Evolutionary conservation across 2,329 filamentous ascomycete species (phyloP).

Genomic region (Diaporthe amygdali): DNA sequence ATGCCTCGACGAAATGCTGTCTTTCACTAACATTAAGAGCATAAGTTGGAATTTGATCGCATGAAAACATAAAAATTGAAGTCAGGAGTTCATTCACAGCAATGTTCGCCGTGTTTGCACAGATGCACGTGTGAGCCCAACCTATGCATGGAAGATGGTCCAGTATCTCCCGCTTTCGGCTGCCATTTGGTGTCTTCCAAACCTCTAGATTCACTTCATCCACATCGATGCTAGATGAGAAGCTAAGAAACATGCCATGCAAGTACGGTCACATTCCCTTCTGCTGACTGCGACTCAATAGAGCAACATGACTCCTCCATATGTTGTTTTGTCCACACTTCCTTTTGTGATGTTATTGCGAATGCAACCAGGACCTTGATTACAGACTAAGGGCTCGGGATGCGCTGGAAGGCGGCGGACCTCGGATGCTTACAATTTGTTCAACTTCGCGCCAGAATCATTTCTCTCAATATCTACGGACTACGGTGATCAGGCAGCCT

Average conservation of each 20-base stretch:
- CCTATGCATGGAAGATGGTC: neutral
- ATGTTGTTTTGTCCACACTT: too few relatives aligned
- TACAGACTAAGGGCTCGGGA: too few relatives aligned
- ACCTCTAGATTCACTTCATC: neutral
- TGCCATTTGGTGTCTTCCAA: neutral
- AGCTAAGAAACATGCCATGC: neutral
- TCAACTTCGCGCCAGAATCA: too few relatives aligned
- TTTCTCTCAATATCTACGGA: too few relatives aligned
- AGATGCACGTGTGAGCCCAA: too few relatives aligned
- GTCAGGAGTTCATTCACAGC: neutral
- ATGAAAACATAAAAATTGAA: neutral
- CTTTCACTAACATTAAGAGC: neutral
- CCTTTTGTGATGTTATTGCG: too few relatives aligned
- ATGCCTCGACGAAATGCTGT: neutral
- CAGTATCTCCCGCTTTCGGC: neutral
- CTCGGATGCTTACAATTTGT: too few relatives aligned
- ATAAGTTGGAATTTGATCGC: neutral
- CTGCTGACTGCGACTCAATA: neutral
- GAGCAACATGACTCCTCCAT: neutral
- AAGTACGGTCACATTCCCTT: neutral
- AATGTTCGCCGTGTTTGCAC: too few relatives aligned
- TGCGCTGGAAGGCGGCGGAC: too few relatives aligned
- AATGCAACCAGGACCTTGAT: too few relatives aligned
- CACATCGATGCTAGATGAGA: neutral
- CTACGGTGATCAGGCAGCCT: too few relatives aligned